Evolutionary conservation across 2,329 filamentous ascomycete species (phyloP).

Genomic region (Stemphylium lycopersici): DNA sequence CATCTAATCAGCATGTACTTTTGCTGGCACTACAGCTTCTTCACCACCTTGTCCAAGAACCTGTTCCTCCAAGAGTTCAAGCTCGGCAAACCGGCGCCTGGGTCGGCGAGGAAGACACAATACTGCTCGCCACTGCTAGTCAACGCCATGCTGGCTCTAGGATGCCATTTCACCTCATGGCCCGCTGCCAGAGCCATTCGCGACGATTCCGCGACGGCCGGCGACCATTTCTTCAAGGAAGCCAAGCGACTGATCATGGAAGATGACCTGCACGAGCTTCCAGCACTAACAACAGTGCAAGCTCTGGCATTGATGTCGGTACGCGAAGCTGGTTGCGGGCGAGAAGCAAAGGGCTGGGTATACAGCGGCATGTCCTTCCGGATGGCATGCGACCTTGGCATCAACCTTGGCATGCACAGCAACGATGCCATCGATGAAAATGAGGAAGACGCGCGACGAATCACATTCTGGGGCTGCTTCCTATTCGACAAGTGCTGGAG

Average conservation of each 20-base stretch:
- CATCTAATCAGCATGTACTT: slow-evolving; percentile 98
- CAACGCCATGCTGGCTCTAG: slow-evolving; percentile 90
- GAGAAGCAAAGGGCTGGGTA: slow-evolving; percentile 96
- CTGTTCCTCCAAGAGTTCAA: slow-evolving; percentile 88
- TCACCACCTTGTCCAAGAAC: slow-evolving; percentile 84
- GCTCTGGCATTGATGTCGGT: slow-evolving; percentile 95
- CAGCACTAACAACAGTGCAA: slow-evolving; percentile 87
- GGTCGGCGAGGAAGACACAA: slow-evolving; percentile 60
- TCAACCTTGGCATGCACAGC: slow-evolving; percentile 75
- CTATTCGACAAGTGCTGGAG: slow-evolving; percentile 99
- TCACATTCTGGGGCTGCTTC: slow-evolving; percentile 98
- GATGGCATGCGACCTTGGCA: slow-evolving; percentile 92
- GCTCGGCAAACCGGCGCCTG: slow-evolving; percentile 66
- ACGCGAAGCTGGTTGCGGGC: slow-evolving; percentile 88
- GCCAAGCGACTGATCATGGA: slow-evolving; percentile 88
- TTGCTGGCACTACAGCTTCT: slow-evolving; percentile 96
- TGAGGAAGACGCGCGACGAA: slow-evolving; percentile 84
- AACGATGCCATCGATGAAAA: slow-evolving; percentile 70
- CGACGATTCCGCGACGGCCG: slow-evolving; percentile 81
- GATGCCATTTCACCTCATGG: slow-evolving; percentile 88
- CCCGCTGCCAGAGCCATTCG: slow-evolving; percentile 72
- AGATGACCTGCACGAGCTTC: slow-evolving; percentile 91
- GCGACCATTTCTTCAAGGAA: slow-evolving; percentile 95
- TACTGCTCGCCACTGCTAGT: slow-evolving; percentile 91
- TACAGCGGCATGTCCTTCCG: slow-evolving; percentile 98